Evolutionary conservation across 371 early-diverging fungal species (phyloP).

Genomic region (Amoeboaphelidium protococcarum): DNA sequence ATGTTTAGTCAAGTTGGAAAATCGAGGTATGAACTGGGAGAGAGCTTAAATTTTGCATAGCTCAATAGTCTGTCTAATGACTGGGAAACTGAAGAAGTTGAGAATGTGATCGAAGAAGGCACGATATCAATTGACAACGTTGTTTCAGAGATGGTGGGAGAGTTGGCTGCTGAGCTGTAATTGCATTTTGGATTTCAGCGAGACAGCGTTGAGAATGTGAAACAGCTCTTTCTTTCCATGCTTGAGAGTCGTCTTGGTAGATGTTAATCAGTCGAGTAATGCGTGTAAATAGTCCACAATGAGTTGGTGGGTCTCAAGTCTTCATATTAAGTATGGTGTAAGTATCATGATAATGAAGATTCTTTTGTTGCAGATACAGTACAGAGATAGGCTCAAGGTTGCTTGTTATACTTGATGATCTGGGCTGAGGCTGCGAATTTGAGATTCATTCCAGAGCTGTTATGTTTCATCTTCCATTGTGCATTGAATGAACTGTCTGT

Average conservation of each 20-base stretch:
- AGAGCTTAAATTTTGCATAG: no score
- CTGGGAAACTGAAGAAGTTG: no score
- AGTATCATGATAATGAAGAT: not conserved
- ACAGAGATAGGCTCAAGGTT: not conserved
- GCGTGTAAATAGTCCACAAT: not conserved
- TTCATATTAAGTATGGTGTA: not conserved
- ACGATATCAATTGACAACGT: no score
- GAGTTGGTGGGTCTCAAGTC: not conserved
- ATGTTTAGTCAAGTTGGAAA: no score
- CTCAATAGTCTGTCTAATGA: no score
- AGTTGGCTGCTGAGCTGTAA: no score
- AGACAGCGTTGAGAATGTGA: no score
- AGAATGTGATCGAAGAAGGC: no score
- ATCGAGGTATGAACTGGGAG: no score
- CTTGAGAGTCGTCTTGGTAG: not conserved
- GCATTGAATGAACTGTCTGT: constrained; percentile 30
- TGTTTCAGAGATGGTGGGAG: no score
- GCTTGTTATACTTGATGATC: constrained; percentile 26
- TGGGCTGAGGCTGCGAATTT: constrained; percentile 70
- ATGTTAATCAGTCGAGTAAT: not conserved
- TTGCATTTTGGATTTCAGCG: no score
- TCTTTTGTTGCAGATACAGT: not conserved
- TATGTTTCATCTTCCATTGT: constrained; percentile 57
- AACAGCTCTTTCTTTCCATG: not conserved
- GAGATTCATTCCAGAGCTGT: constrained; percentile 44